phyloP scores from a whole-genome alignment of 2,329 filamentous ascomycete species.

The Phaeoacremonium minimum region DNA sequence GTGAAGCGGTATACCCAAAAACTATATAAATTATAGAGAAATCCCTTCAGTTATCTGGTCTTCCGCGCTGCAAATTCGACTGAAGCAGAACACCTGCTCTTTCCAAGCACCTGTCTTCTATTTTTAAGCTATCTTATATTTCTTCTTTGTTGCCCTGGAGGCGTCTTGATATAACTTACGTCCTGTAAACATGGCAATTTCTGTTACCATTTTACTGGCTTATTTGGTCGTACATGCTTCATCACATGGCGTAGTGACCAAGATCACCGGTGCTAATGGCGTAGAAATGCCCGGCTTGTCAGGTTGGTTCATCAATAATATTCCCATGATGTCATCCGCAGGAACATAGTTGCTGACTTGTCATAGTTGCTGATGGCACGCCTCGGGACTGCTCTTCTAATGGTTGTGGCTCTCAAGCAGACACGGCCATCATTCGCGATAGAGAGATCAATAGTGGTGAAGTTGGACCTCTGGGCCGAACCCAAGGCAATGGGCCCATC shows the following conservation, averaged over 20 bases:
- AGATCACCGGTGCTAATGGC: conserved; percentile 8
- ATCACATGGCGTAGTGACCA: conserved; percentile 9
- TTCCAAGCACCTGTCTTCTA: too few relatives aligned
- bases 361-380: conserved; percentile 45
- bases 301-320: not conserved
- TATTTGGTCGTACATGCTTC: conserved; percentile 6
- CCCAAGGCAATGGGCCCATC: conserved; percentile 41
- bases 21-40: too few relatives aligned
- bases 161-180: too few relatives aligned
- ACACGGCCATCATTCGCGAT: conserved; percentile 52
- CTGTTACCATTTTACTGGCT: too few relatives aligned
- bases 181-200: too few relatives aligned
- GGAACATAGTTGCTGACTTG: conserved; percentile 2
- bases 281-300: conserved; percentile 10
- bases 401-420: conserved; percentile 46
- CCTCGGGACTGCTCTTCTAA: conserved; percentile 51
- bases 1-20: too few relatives aligned
- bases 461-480: conserved; percentile 49
- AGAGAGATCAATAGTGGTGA: conserved; percentile 41
- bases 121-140: too few relatives aligned
- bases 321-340: not conserved
- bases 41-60: too few relatives aligned
- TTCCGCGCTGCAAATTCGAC: too few relatives aligned
- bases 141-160: too few relatives aligned
- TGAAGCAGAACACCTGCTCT: too few relatives aligned